A percentile compares a stretch with the other conserved stretches of the same genome.
Evolutionary conservation across 805 yeast genomes (phyloP).

Genomic region (Cyberlindnera mississippiensis): DNA sequence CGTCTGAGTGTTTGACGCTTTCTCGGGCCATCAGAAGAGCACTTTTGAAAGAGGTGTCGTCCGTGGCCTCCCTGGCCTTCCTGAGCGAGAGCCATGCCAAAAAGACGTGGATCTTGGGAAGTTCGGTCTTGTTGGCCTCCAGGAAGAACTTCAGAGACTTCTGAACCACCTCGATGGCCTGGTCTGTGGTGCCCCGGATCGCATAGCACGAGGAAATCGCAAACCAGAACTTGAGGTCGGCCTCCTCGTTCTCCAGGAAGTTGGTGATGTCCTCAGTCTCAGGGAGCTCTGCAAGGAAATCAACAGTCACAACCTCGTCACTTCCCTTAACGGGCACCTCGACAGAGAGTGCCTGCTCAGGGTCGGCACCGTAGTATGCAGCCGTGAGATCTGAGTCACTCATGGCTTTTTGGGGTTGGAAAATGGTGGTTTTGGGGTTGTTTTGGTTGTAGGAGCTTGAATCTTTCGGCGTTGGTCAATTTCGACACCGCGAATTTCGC

Average conservation of each 20-base stretch:
- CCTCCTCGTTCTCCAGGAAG: slow-evolving; percentile 75
- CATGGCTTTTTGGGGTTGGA: background rate
- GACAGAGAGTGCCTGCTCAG: slow-evolving; percentile 15
- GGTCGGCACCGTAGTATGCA: slow-evolving; percentile 12
- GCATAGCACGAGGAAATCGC: slow-evolving; percentile 79
- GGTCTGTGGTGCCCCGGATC: slow-evolving; percentile 50
- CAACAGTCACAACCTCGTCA: slow-evolving; percentile 83
- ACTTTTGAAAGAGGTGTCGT: slow-evolving; percentile 33
- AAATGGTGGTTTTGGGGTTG: background rate
- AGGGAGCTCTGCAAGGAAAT: slow-evolving; percentile 75
- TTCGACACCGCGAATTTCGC: no score
- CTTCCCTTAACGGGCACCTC: slow-evolving; percentile 71
- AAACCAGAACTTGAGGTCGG: slow-evolving; percentile 77
- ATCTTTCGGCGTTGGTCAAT: no score
- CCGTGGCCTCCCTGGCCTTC: slow-evolving; percentile 32
- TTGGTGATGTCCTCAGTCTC: slow-evolving; percentile 70
- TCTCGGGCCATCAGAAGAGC: slow-evolving; percentile 37
- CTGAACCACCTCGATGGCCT: slow-evolving; percentile 40
- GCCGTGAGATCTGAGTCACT: slow-evolving; percentile 10
- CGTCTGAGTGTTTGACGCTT: slow-evolving; percentile 12
- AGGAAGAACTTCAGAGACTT: slow-evolving; percentile 11
- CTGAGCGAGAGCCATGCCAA: slow-evolving; percentile 70
- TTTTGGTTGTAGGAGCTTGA: background rate
- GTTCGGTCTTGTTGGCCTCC: slow-evolving; percentile 37
- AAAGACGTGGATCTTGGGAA: slow-evolving; percentile 45